phyloP scores from a whole-genome alignment of 306 rosid genomes.

The Parietaria judaica region DNA sequence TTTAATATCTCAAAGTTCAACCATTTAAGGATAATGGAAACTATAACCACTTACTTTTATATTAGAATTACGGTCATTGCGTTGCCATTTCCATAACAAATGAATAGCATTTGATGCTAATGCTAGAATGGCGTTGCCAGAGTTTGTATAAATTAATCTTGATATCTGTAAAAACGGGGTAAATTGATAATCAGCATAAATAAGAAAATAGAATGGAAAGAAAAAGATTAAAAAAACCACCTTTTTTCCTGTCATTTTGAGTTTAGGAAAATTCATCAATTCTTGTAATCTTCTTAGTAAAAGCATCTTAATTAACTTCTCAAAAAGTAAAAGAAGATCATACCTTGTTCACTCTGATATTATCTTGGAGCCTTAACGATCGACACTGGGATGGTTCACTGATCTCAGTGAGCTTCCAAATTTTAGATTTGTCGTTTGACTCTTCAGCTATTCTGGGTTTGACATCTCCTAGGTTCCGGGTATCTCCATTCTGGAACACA shows the following conservation, averaged over 20 bases:
- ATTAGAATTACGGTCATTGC: constrained; percentile 68
- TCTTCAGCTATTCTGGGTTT: constrained; percentile 93
- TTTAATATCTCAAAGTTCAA: constrained; percentile 15
- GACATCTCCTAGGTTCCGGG: constrained; percentile 79
- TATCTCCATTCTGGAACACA: constrained; percentile 71
- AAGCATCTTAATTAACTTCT: background rate
- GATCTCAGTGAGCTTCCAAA: constrained; percentile 95
- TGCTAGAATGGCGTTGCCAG: constrained; percentile 85
- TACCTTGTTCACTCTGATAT: constrained; percentile 70
- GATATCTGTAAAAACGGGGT: constrained; percentile 58
- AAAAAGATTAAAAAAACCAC: background rate
- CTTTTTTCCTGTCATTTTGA: background rate
- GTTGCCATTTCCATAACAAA: constrained; percentile 91
- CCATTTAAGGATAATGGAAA: constrained; percentile 13
- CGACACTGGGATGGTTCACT: constrained; percentile 81
- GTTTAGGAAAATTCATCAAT: too few relatives aligned
- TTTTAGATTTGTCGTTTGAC: constrained; percentile 90
- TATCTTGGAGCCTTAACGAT: constrained; percentile 85
- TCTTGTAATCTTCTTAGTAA: too few relatives aligned
- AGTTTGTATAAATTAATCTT: constrained; percentile 86
- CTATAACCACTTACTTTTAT: constrained; percentile 43
- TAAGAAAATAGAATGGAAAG: background rate
- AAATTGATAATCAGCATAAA: constrained; percentile 15
- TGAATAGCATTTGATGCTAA: constrained; percentile 92
- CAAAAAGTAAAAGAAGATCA: background rate